Evolutionary conservation across 139 green algal species (phyloP), one percentile per base, ranked within the genome.

Genomic region (Nannochloris sp.): DNA sequence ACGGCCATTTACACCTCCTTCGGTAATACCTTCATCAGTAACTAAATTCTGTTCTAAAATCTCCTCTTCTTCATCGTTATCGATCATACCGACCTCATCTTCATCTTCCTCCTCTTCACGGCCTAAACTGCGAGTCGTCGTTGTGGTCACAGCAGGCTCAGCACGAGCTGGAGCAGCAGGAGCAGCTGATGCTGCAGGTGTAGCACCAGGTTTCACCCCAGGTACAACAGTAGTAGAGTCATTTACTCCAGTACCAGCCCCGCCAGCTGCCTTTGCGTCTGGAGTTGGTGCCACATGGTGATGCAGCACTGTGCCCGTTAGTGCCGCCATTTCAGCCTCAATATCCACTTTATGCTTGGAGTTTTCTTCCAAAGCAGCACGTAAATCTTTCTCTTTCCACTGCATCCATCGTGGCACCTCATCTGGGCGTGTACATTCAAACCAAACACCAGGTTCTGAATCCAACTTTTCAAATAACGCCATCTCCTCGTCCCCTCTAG

Each of bases 381-480:
- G 44, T 44, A 69, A 54, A 47, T 74, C 65, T 3, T 12, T 0
- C 13, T 15, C 31, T 13, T 47, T 4, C 44, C 47, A 70, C 23
- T 37, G 56, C 57, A 68, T 37, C 58, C 57, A 69, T 12, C 23
- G 27, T 3, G 54, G 51, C 29, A 65, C 30, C 39, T 78, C 57
- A 4, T 19, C 12, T 13, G 30, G 14, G 14, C 25, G 13, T 24
- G 68, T 61, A 62, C 61, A 54, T 25, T 58, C 31, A 12, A 65
- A 62, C 68, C 68, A 75, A 44, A 60, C 46, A 54, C 35, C 29
- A 6, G 48, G n/a, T 31, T 86, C 72, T n/a, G 6, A 8, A 47
- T 88, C 78, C 39, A 85, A 36, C 3, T 38, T 42, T 30, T 68
- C 44, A 58, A 85, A 85, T 38, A 78, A 56, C 39, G 70, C 67